Evolutionary conservation across 805 yeast species (phyloP), one percentile per base, ranked within the genome.

Genomic region (Brettanomyces nanus): DNA sequence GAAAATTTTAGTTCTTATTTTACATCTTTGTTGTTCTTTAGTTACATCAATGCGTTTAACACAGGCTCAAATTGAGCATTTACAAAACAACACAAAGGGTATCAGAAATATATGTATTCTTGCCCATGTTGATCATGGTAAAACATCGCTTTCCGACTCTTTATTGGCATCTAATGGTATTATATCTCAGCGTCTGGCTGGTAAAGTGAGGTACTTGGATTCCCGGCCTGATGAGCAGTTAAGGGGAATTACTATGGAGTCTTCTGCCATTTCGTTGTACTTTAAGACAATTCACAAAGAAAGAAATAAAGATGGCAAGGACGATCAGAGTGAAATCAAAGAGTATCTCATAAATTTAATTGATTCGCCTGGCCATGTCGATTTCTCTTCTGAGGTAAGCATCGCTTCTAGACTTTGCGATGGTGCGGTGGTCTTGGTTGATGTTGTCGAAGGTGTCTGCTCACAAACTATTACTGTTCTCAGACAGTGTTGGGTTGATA

Each of bases 331-430:
- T 10, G 31, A 38, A 13, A 72, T 80, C 28, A 75, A 75, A 30
- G 96, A 92, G 53, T 84, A 85, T 59, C 63, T 92, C 39, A 81
- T 92, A 53, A 92, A 92, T 54, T 70, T 92, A 50, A 90, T 92
- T 41, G 99, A 92, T 60, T 90, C 97, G 0, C 99, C 99, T 0
- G 99, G 99, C n/a, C 99, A 92, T 52, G 86, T 92, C 42, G 99
- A 92, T 61, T 92, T 92, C 58, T 82, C 95, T 1, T 82, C 94
- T 10, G 99, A 92, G 55, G 99, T 92, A 0, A 85, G 95, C 20
- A 85, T 96, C 0, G 95, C 97, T 1, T 87, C 97, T 2, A 70
- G 98, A 51, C 66, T 92, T 31, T 92, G 97, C 64, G 99, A 92
- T 56, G 97, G 97, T 32, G 96, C 97, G 0, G 82, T 92, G 3